Conservation (phyloP, 2,329 filamentous ascomycete species). For the Colletotrichum caudatum region DNA sequence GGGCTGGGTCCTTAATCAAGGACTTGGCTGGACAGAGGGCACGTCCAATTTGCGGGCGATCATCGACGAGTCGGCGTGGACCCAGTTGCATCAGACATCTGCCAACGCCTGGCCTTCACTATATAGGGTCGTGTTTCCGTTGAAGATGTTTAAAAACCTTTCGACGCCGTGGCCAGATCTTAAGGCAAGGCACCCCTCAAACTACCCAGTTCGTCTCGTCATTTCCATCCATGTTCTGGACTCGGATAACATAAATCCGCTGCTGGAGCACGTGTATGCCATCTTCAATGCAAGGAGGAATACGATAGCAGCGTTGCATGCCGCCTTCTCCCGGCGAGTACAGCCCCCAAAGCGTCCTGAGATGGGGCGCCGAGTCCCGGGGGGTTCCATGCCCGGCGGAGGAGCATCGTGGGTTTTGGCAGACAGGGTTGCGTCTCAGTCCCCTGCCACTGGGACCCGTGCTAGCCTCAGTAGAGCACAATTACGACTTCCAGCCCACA, state of each 20-base stretch:
- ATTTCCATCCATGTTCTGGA: not conserved
- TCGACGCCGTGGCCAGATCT: not conserved
- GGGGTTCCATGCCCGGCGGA: slow-evolving; percentile 1
- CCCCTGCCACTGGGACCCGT: slow-evolving; percentile 9
- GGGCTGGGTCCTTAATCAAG: slow-evolving; percentile 16
- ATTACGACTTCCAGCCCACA: slow-evolving; percentile 1
- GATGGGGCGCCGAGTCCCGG: not conserved
- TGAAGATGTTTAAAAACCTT: not conserved
- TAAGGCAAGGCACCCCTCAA: slow-evolving; percentile 11
- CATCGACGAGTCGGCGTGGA: not conserved
- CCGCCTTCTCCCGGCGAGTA: not conserved
- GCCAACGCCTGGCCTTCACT: not conserved
- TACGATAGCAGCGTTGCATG: not conserved
- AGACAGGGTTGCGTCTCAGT: slow-evolving; percentile 14
- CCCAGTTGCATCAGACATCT: not conserved
- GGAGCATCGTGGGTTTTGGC: slow-evolving; percentile 15
- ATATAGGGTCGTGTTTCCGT: not conserved
- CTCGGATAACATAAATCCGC: not conserved
- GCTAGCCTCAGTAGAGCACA: not conserved
- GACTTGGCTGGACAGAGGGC: slow-evolving; percentile 14
- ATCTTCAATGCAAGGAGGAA: not conserved
- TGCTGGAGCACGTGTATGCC: not conserved
- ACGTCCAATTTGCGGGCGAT: slow-evolving; percentile 4
- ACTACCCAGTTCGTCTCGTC: not conserved
- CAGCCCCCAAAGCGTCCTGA: not conserved